These are phyloP conservation scores for Emericellopsis atlantica DNA, from an alignment of 2,329 filamentous ascomycete species.

Conservation along the genomic window DNA sequence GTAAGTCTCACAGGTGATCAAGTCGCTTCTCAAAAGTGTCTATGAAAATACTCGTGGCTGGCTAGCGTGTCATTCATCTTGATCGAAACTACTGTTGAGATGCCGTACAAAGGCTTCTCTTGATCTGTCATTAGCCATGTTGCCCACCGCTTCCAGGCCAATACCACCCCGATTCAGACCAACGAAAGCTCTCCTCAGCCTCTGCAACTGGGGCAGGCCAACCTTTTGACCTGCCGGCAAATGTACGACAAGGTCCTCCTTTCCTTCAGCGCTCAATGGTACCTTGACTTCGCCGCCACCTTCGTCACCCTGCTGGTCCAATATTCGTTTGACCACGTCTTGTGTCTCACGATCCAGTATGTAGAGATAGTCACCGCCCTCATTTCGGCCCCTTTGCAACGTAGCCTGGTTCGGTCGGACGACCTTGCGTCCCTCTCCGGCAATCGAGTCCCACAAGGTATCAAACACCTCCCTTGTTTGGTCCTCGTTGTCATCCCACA, in stretches of 20 bases:
- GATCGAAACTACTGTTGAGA: conserved; percentile 52
- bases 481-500: conserved; percentile 61
- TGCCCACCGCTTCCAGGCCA: conserved; percentile 40
- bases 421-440: conserved; percentile 46
- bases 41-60: too few species aligned
- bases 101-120: conserved; percentile 54
- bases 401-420: conserved; percentile 68
- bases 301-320: conserved; percentile 58
- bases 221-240: conserved; percentile 50
- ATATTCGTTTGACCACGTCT: conserved; percentile 57
- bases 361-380: conserved; percentile 64
- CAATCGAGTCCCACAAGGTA: conserved; percentile 63
- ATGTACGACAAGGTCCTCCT: conserved; percentile 44
- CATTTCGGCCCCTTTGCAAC: conserved; percentile 48
- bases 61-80: conserved; percentile 30
- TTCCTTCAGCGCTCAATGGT: conserved; percentile 16
- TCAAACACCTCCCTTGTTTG: conserved; percentile 44
- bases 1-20: not conserved
- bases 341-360: conserved; percentile 69
- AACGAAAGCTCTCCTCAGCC: conserved; percentile 66
- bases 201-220: conserved; percentile 63
- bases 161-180: conserved; percentile 61
- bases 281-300: conserved; percentile 47
- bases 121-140: conserved; percentile 40
- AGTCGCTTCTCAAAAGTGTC: too few species aligned